A percentile compares a stretch with the other conserved stretches of the same genome.
Evolutionary conservation across 2,329 filamentous ascomycete species (phyloP).

Genomic region (Fusarium camptoceras): DNA sequence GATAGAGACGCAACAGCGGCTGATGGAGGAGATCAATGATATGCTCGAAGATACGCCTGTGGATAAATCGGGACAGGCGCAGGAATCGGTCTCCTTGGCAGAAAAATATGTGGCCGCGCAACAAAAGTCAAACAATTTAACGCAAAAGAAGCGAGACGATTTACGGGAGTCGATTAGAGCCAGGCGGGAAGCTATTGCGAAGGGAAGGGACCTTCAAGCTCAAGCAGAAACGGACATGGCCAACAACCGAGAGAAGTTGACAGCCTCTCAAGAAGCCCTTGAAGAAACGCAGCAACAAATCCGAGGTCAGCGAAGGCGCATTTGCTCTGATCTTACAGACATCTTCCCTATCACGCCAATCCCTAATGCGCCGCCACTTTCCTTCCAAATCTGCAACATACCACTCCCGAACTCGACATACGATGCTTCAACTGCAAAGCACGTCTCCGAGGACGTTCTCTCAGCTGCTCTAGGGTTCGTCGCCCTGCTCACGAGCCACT

Average conservation of each 20-base stretch:
- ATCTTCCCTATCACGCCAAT: constrained; percentile 84
- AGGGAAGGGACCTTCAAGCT: constrained; percentile 70
- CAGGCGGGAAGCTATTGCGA: constrained; percentile 74
- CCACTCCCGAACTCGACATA: constrained; percentile 84
- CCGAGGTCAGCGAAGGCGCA: constrained; percentile 86
- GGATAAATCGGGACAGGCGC: constrained; percentile 60
- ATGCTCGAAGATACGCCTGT: constrained; percentile 59
- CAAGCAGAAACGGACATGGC: constrained; percentile 70
- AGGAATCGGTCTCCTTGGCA: constrained; percentile 62
- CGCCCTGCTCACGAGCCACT: constrained; percentile 76
- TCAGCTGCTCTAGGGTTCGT: constrained; percentile 86
- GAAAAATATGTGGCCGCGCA: constrained; percentile 71
- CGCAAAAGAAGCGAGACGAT: constrained; percentile 73
- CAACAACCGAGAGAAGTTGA: constrained; percentile 69
- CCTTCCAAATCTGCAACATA: constrained; percentile 85
- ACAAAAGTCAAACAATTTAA: constrained; percentile 71
- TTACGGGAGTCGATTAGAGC: constrained; percentile 73
- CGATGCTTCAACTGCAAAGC: constrained; percentile 60
- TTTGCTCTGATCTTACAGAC: constrained; percentile 82
- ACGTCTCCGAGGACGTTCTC: constrained; percentile 74
- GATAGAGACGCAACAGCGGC: constrained; percentile 76
- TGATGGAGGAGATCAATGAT: constrained; percentile 82
- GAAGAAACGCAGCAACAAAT: constrained; percentile 72
- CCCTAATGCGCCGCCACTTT: constrained; percentile 68
- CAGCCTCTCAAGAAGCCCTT: constrained; percentile 66